A percentile compares a stretch with the other conserved stretches of the same genome.
These are phyloP conservation scores for Aspergillus sp. DNA, from an alignment of 2,329 filamentous ascomycete species.

Conservation along the genomic window DNA sequence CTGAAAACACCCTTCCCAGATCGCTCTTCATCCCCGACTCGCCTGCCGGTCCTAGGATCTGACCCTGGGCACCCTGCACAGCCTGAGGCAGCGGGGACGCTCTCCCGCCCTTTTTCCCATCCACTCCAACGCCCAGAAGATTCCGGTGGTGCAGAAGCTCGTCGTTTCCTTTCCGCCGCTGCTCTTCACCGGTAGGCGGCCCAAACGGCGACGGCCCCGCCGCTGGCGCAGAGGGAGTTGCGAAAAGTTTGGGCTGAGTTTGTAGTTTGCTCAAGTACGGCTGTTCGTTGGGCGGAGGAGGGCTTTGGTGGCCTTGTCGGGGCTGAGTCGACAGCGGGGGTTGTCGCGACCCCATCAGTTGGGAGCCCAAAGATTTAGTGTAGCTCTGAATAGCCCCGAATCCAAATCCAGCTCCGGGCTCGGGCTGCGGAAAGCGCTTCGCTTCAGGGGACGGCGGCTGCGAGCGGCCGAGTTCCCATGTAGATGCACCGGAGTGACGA, in stretches of 20 bases:
- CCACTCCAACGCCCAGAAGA: conserved; percentile 61
- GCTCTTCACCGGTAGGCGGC: conserved; percentile 25
- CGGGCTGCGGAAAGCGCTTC: conserved; percentile 25
- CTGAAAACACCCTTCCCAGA: conserved; percentile 88
- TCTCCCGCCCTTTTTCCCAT: conserved; percentile 72
- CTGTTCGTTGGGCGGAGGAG: conserved; percentile 26
- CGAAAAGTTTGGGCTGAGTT: conserved; percentile 24
- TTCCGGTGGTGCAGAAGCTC: conserved; percentile 54
- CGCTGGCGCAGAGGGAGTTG: conserved; percentile 19
- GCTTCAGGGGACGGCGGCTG: conserved; percentile 30
- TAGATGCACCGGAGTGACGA: conserved; percentile 16
- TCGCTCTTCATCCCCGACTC: conserved; percentile 91
- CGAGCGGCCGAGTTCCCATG: conserved; percentile 30
- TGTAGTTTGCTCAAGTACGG: conserved; percentile 24
- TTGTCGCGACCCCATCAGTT: conserved; percentile 26
- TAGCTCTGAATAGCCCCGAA: conserved; percentile 35
- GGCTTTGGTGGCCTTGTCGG: conserved; percentile 23
- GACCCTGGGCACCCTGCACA: conserved; percentile 81
- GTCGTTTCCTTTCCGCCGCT: conserved; percentile 41
- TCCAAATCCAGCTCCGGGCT: conserved; percentile 24
- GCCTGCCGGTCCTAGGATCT: conserved; percentile 65
- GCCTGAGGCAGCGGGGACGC: conserved; percentile 85
- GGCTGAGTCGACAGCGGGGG: conserved; percentile 23
- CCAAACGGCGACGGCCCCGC: conserved; percentile 18
- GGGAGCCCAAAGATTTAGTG: conserved; percentile 33